Evolutionary conservation across 192 early-diverging fungal genomes (phyloP).

Genomic region (Gorgonomyces haynaldii): DNA sequence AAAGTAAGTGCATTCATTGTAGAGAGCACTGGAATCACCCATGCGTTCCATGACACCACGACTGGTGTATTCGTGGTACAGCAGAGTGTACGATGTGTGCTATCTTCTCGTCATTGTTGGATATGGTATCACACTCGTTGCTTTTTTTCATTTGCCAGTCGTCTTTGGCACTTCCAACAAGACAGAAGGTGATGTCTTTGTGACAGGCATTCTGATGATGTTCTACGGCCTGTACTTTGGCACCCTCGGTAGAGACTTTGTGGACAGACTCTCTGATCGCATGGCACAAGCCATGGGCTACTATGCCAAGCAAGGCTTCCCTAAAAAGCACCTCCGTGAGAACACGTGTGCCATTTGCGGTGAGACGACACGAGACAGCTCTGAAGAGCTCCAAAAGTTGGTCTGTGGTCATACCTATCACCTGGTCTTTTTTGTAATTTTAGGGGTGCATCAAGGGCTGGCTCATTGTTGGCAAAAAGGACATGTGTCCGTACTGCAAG

Average conservation of each 20-base stretch:
- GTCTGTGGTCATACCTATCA: slow-evolving; percentile 35
- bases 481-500: slow-evolving; percentile 41
- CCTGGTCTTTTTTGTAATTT: slow-evolving; percentile 14
- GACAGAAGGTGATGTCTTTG: slow-evolving; percentile 27
- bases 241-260: slow-evolving; percentile 36
- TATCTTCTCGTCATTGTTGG: slow-evolving; percentile 25
- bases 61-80: slow-evolving; percentile 39
- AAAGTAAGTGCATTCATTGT: too few relatives aligned
- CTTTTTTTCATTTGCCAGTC: slow-evolving; percentile 35
- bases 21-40: slow-evolving; percentile 26
- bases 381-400: slow-evolving; percentile 12
- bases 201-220: slow-evolving; percentile 30
- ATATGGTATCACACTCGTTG: slow-evolving; percentile 21
- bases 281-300: slow-evolving; percentile 39
- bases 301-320: slow-evolving; percentile 31
- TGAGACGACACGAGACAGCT: slow-evolving; percentile 16
- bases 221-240: slow-evolving; percentile 46
- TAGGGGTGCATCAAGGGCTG: slow-evolving; percentile 17
- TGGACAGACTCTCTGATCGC: slow-evolving; percentile 35
- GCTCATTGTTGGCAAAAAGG: slow-evolving; percentile 45
- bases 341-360: slow-evolving; percentile 44
- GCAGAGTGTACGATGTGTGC: slow-evolving; percentile 23
- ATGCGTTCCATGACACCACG: slow-evolving; percentile 30
- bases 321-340: slow-evolving; percentile 32
- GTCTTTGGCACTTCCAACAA: slow-evolving; percentile 23